Conservation (phyloP, 129 eudicot species). For the Tagetes patula region DNA sequence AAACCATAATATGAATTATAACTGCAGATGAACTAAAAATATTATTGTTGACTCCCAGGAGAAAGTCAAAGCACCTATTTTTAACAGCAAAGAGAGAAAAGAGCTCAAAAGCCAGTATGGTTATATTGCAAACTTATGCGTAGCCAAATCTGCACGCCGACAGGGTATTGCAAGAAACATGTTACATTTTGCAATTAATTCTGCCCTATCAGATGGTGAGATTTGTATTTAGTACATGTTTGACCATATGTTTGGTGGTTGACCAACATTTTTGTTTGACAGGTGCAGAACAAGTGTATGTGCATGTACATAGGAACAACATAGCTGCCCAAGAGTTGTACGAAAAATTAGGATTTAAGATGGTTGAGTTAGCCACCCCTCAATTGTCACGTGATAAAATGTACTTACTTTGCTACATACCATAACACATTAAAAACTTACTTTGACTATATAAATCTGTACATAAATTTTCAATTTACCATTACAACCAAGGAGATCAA, state of each 20-base stretch:
- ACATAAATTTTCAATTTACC: slow-evolving; percentile 36
- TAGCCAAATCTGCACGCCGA: slow-evolving; percentile 74
- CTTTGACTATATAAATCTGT: slow-evolving; percentile 15
- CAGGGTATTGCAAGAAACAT: slow-evolving; percentile 85
- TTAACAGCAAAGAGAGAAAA: slow-evolving; percentile 44
- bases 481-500: slow-evolving; percentile 53
- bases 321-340: slow-evolving; percentile 60
- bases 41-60: slow-evolving; percentile 43
- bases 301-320: slow-evolving; percentile 69
- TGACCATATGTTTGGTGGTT: background rate
- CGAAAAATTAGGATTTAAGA: slow-evolving; percentile 68
- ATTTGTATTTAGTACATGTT: slow-evolving; percentile 8
- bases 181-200: slow-evolving; percentile 58
- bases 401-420: slow-evolving; percentile 45
- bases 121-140: slow-evolving; percentile 78
- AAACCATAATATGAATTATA: slow-evolving; percentile 17
- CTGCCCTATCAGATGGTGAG: slow-evolving; percentile 63
- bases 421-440: slow-evolving; percentile 4
- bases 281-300: slow-evolving; percentile 78
- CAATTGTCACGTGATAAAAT: slow-evolving; percentile 48
- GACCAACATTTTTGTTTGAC: slow-evolving; percentile 20
- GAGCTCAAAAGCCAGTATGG: slow-evolving; percentile 51
- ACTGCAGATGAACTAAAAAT: slow-evolving; percentile 18
- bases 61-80: slow-evolving; percentile 46
- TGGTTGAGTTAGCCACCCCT: slow-evolving; percentile 52